A percentile compares a stretch with the other conserved stretches of the same genome.
These are phyloP conservation scores for Pisolithus orientalis DNA, from an alignment of 768 basidiomycete species.

Conservation along the genomic window DNA sequence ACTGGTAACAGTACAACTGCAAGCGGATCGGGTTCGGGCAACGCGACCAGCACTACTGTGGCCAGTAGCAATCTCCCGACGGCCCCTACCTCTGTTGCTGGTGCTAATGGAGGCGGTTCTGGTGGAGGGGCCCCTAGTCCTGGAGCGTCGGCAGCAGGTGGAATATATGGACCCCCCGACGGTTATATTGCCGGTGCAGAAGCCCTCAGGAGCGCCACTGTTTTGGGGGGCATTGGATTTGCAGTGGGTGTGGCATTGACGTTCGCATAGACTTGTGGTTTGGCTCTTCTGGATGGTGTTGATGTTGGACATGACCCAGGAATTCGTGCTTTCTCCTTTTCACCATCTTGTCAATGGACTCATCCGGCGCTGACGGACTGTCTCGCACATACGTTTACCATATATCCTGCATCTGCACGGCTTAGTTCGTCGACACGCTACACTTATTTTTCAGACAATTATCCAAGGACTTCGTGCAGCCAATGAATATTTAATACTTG, in stretches of 20 bases:
- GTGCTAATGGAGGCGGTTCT: slow-evolving; percentile 40
- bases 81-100: slow-evolving; percentile 48
- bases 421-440: slow-evolving; percentile 22
- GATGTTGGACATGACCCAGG: slow-evolving; percentile 10
- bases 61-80: slow-evolving; percentile 47
- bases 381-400: slow-evolving; percentile 13
- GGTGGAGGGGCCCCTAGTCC: slow-evolving; percentile 54
- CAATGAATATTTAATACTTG: background rate
- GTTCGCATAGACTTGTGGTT: slow-evolving; percentile 33
- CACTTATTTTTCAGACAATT: slow-evolving; percentile 15
- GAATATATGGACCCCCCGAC: slow-evolving; percentile 63
- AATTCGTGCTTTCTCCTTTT: slow-evolving; percentile 2
- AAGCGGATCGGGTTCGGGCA: slow-evolving; percentile 17
- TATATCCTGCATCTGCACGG: slow-evolving; percentile 14
- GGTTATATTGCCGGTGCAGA: slow-evolving; percentile 55
- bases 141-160: slow-evolving; percentile 38
- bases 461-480: background rate
- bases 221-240: slow-evolving; percentile 40
- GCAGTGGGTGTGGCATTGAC: slow-evolving; percentile 41
- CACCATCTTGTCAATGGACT: slow-evolving; percentile 7
- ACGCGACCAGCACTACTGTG: slow-evolving; percentile 28
- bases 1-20: slow-evolving; percentile 14
- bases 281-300: slow-evolving; percentile 2
- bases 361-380: slow-evolving; percentile 10
- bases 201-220: slow-evolving; percentile 38